Conservation (phyloP, 2,329 filamentous ascomycete genomes). For the Hypoxylon sp. region DNA sequence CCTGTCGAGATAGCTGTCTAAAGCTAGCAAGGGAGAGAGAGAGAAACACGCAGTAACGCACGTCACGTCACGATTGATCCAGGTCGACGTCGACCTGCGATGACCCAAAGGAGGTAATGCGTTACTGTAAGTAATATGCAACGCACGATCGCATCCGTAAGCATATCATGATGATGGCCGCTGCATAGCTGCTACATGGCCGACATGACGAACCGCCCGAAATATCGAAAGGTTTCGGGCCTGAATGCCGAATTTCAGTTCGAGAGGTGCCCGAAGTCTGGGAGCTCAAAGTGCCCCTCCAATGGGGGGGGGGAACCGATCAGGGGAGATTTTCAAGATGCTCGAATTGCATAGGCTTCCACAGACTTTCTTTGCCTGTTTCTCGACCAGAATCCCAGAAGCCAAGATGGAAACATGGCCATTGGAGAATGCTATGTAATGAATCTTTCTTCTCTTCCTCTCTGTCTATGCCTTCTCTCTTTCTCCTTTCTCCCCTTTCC, state of each 20-base stretch:
- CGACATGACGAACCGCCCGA: conserved; percentile 25
- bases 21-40: conserved; percentile 5
- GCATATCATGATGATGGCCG: conserved; percentile 19
- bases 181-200: conserved; percentile 9
- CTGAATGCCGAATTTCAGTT: conserved; percentile 24
- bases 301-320: conserved; percentile 16
- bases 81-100: conserved; percentile 6
- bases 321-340: conserved; percentile 28
- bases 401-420: conserved; percentile 11
- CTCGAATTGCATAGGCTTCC: conserved; percentile 16
- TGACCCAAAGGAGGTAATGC: conserved; percentile 17
- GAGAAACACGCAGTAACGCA: conserved; percentile 8
- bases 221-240: conserved; percentile 30
- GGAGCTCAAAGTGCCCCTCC: conserved; percentile 18
- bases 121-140: conserved; percentile 34
- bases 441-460: too few species aligned
- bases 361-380: conserved; percentile 21
- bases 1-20: conserved; percentile 24
- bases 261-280: conserved; percentile 18
- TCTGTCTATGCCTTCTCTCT: too few species aligned
- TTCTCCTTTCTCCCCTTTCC: too few species aligned
- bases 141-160: conserved; percentile 25
- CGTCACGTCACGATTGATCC: conserved; percentile 4
- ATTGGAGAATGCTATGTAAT: too few species aligned
- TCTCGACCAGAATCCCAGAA: background rate